phyloP scores from a whole-genome alignment of 2,329 filamentous ascomycete species.

The Clonostachys rosea region DNA sequence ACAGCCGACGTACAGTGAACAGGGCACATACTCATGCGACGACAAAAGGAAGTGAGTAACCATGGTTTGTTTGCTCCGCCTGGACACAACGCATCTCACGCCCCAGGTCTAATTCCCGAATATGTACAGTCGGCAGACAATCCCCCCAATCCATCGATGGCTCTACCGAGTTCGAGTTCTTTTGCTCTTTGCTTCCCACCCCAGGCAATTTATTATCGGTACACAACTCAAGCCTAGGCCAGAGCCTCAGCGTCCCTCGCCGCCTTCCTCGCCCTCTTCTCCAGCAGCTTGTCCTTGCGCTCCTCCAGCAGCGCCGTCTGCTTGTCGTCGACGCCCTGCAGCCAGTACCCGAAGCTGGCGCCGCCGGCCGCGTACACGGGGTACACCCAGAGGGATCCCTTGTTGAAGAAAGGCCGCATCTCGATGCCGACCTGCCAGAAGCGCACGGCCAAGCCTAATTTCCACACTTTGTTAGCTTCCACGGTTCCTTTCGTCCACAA shows the following conservation, averaged over 20 bases:
- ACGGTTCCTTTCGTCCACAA: neutral
- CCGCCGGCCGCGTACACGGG: slow-evolving; percentile 82
- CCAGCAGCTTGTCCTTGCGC: slow-evolving; percentile 74
- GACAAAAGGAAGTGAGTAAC: no score
- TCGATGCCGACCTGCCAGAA: slow-evolving; percentile 98
- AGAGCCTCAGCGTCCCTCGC: slow-evolving; percentile 31
- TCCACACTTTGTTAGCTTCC: neutral
- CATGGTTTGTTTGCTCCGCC: no score
- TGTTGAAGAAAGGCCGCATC: slow-evolving; percentile 92
- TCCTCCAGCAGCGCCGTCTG: slow-evolving; percentile 74
- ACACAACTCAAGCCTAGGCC: slow-evolving; percentile 15
- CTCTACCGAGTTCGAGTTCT: no score
- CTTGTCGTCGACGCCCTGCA: slow-evolving; percentile 81
- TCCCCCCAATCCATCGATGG: no score
- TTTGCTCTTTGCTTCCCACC: no score
- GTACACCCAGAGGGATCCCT: slow-evolving; percentile 82
- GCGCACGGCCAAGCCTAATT: slow-evolving; percentile 78
- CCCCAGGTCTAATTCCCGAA: no score
- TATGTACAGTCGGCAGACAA: no score
- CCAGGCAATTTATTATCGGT: no score
- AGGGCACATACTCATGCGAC: no score
- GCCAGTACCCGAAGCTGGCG: slow-evolving; percentile 94
- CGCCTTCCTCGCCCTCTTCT: slow-evolving; percentile 75
- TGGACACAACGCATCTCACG: no score
- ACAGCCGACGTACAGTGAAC: no score